Base-by-base conservation (phyloP, 176 grass and related monocot species). In the Tillandsia leiboldiana region DNA sequence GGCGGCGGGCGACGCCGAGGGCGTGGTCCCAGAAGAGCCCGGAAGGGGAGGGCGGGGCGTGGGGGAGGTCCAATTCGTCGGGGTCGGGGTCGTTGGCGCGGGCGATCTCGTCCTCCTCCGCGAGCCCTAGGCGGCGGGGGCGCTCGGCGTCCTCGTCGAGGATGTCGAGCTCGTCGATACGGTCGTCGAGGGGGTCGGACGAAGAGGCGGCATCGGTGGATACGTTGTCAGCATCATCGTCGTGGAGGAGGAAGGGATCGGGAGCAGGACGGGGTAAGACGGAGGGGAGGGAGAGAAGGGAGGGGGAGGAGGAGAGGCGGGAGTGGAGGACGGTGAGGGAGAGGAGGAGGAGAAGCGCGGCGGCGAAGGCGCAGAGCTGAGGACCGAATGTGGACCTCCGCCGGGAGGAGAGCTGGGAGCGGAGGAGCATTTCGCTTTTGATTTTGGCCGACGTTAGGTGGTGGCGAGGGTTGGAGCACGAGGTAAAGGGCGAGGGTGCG, bases 91-190 rank as follows among this genome's bases (percentile, higher is more conserved):
- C 74, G 49, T 75, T 17, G 53, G 53, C 13, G 13, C n/a, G 13
- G 53, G 4, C 14, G 53, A 57, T 15, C 1, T 15, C 56, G 56
- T 20, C 73, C 48, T 64, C 73, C 62, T 75, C 49, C 13, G 6
- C 17, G 63, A 14, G 14, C 8, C 51, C 33, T 42, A 42, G 18
- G 47, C 52, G 48, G 18, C 49, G 48, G 22, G 42, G 20, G 48
- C 42, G 65, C 12, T 77, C 51, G 11, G 81, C 75, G 1, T 92
- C 79, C 7, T 80, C 42, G 17, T 97, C 89, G 50, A 93, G 50
- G 73, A 99, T 73, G 72, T 93, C 89, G 54, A 99, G 82, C 77
- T 90, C 94, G 58, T 93, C 94, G 84, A 90, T 90, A 61, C 80
- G 82, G 70, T 99, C 94, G 24, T 88, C 85, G 50, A 81, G 70